These are phyloP conservation scores for Colletotrichum kahawae DNA, from an alignment of 2,329 filamentous ascomycete species.

Conservation along the genomic window DNA sequence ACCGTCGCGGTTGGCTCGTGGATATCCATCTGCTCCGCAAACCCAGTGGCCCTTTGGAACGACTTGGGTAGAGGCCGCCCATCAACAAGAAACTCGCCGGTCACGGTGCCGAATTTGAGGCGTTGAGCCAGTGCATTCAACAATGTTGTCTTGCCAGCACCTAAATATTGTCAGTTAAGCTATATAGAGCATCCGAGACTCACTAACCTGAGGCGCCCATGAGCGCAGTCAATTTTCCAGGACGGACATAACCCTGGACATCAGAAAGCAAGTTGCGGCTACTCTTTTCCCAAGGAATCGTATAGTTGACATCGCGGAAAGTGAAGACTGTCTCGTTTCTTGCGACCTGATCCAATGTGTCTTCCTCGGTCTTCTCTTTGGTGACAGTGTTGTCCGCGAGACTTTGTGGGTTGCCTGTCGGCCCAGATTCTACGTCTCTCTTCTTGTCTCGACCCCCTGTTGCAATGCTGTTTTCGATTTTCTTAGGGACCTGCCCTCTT, in stretches of 20 bases:
- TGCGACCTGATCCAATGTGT: conserved; percentile 52
- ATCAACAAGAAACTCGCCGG: conserved; percentile 81
- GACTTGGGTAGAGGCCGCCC: conserved; percentile 73
- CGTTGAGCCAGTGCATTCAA: conserved; percentile 77
- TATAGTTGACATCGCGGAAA: conserved; percentile 56
- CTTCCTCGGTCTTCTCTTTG: conserved; percentile 30
- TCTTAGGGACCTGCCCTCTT: conserved; percentile 65
- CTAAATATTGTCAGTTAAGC: conserved; percentile 23
- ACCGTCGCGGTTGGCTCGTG: conserved; percentile 72
- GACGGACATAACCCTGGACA: conserved; percentile 84
- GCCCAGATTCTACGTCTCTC: conserved; percentile 56
- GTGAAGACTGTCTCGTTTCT: conserved; percentile 67
- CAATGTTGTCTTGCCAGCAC: conserved; percentile 74
- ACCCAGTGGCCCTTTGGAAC: conserved; percentile 83
- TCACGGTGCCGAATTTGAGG: conserved; percentile 77
- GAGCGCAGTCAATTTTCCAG: conserved; percentile 78
- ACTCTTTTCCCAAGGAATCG: conserved; percentile 62
- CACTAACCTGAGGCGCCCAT: conserved; percentile 64
- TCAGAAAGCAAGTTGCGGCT: conserved; percentile 74
- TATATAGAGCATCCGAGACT: background rate
- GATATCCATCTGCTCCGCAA: conserved; percentile 68
- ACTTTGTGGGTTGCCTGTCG: conserved; percentile 60
- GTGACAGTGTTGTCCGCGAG: conserved; percentile 46
- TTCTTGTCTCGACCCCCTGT: conserved; percentile 47
- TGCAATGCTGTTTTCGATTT: conserved; percentile 61